These are phyloP conservation scores for Clohesyomyces aquaticus DNA, from an alignment of 495 filamentous ascomycete species.

Conservation along the genomic window DNA sequence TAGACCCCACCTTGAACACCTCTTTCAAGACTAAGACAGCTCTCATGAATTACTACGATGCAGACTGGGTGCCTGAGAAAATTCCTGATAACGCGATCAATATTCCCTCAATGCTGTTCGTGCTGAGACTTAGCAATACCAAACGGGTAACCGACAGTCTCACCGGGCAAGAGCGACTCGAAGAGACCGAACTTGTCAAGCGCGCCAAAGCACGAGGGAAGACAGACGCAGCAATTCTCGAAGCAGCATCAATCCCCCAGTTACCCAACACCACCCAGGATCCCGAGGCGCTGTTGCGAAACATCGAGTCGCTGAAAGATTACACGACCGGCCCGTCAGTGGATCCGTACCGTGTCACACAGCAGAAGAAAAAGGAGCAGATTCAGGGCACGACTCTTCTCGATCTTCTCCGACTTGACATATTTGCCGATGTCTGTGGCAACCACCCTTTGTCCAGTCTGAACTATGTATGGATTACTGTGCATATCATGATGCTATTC, in stretches of 20 bases:
- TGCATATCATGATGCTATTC: slow-evolving; percentile 38
- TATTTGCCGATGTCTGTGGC: slow-evolving; percentile 44
- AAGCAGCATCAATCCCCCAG: slow-evolving; percentile 11
- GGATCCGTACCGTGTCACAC: not conserved
- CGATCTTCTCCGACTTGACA: slow-evolving; percentile 38
- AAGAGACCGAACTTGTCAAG: slow-evolving; percentile 46
- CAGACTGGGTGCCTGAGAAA: slow-evolving; percentile 41
- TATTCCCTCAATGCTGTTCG: slow-evolving; percentile 27
- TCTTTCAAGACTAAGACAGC: slow-evolving; percentile 46
- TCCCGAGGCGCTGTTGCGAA: not conserved
- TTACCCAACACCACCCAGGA: not conserved
- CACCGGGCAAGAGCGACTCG: slow-evolving; percentile 38
- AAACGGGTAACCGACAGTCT: slow-evolving; percentile 39
- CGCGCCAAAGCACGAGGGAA: slow-evolving; percentile 39
- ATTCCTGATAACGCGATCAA: slow-evolving; percentile 46
- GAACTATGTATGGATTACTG: slow-evolving; percentile 43
- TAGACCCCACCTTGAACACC: slow-evolving; percentile 24
- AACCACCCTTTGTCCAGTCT: slow-evolving; percentile 41
- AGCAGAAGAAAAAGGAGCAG: not conserved
- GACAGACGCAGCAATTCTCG: slow-evolving; percentile 32
- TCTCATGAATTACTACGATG: slow-evolving; percentile 37
- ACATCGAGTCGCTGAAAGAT: not conserved
- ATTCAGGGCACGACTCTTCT: slow-evolving; percentile 32
- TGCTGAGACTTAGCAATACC: slow-evolving; percentile 41
- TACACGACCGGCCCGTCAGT: not conserved